phyloP scores from a whole-genome alignment of 2,329 filamentous ascomycete genomes.

The Phaeosphaeriaceae sp. region DNA sequence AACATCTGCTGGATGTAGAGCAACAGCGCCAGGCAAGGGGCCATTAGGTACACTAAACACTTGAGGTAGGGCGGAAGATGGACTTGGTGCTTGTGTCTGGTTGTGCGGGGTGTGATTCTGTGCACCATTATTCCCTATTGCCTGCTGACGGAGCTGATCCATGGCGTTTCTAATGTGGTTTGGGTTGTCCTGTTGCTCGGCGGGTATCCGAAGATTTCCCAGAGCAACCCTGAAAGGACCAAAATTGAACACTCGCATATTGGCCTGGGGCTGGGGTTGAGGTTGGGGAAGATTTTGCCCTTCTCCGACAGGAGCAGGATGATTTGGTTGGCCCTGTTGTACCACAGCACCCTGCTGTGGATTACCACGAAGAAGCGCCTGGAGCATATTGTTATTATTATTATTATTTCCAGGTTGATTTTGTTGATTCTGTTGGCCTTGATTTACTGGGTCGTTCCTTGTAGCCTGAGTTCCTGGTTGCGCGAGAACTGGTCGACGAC shows the following conservation, averaged over 20 bases:
- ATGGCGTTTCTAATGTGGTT: constrained; percentile 31
- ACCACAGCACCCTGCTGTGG: constrained; percentile 23
- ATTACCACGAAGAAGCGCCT: constrained; percentile 28
- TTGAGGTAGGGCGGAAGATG: constrained; percentile 13
- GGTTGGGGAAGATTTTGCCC: constrained; percentile 31
- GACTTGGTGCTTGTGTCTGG: constrained; percentile 15
- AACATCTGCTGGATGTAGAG: constrained; percentile 41
- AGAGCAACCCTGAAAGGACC: constrained; percentile 44
- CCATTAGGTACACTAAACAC: constrained; percentile 12
- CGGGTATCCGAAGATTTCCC: constrained; percentile 42
- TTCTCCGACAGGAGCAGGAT: constrained; percentile 20
- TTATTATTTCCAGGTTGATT: constrained; percentile 20
- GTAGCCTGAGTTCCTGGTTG: constrained; percentile 35
- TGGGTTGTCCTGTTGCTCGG: constrained; percentile 31
- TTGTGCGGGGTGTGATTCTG: constrained; percentile 27
- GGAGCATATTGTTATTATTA: constrained; percentile 21
- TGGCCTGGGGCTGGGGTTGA: constrained; percentile 32
- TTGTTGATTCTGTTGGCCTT: constrained; percentile 26
- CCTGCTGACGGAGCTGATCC: constrained; percentile 32
- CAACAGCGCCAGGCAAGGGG: constrained; percentile 26
- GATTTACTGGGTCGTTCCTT: constrained; percentile 34
- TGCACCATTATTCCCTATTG: constrained; percentile 28
- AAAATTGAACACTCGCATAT: constrained; percentile 47
- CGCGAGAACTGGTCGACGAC: constrained; percentile 77
- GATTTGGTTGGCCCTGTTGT: constrained; percentile 31